Conservation (phyloP, 2,329 filamentous ascomycete genomes). For the Hypoxylon sp. region DNA sequence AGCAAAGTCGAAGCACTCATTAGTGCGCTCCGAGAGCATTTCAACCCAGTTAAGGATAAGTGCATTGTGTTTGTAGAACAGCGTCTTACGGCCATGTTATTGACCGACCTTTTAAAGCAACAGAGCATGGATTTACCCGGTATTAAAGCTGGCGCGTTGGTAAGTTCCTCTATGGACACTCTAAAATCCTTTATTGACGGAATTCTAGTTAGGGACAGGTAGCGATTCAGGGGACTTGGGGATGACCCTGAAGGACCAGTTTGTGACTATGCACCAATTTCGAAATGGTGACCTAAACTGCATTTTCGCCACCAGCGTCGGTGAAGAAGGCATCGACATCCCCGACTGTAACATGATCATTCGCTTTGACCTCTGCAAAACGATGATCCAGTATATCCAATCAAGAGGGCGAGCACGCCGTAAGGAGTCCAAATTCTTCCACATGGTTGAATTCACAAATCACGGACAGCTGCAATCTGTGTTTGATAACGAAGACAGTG, state of each 20-base stretch:
- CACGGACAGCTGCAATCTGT: constrained; percentile 67
- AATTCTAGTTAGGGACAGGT: constrained; percentile 53
- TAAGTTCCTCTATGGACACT: constrained; percentile 52
- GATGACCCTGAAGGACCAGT: constrained; percentile 79
- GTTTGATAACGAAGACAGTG: constrained; percentile 70
- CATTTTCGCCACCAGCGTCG: constrained; percentile 75
- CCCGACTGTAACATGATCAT: constrained; percentile 76
- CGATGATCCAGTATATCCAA: constrained; percentile 95
- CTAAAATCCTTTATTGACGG: constrained; percentile 37
- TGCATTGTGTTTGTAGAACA: constrained; percentile 92
- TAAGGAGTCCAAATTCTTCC: constrained; percentile 80
- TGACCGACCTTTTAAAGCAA: constrained; percentile 75
- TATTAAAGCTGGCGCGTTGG: constrained; percentile 68
- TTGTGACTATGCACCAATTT: constrained; percentile 77
- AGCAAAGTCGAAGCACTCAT: constrained; percentile 77
- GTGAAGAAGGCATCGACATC: constrained; percentile 76
- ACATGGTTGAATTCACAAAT: constrained; percentile 84
- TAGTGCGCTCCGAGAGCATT: constrained; percentile 71
- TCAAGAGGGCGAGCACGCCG: constrained; percentile 89
- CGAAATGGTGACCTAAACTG: constrained; percentile 70
- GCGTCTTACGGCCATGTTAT: constrained; percentile 79
- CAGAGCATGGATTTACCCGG: constrained; percentile 66
- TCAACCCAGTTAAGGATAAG: constrained; percentile 68
- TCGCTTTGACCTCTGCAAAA: constrained; percentile 87
- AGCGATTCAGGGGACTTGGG: constrained; percentile 68